Base-by-base conservation (phyloP, 768 basidiomycete genomes). In the Psilocybe cyanescens region DNA sequence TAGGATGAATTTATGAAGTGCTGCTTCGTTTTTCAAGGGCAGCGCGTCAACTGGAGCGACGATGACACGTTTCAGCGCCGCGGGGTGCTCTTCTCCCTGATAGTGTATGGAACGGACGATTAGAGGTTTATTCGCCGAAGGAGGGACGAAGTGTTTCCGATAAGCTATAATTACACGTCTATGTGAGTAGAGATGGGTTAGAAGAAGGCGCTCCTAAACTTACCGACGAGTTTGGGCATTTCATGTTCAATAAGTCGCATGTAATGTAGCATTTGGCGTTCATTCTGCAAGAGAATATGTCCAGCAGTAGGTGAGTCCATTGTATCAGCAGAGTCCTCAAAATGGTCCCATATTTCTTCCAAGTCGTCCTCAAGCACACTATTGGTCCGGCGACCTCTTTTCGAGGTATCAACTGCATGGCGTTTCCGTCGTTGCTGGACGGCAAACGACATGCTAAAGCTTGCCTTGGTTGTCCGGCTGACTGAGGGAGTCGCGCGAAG, bases 241-340 rank as follows among this genome's bases (percentile, higher is more conserved):
- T 97, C 94, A 65, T 91, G 87, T 72, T 95, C 94, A 60, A 96
- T 92, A 63, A 95, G 81, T 55, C 94, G 84, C 71, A 96, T 77
- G 71, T 94, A 92, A 66, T 92, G 83, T 46, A 95, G 75, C 48
- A 85, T 78, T 70, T 91, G 82, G 33, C 93, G 83, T 65, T 95
- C 87, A 69, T 92, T 85, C 59, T 86, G 83, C 52, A 95, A 74
- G 67, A 88, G 83, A 44, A 89, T 70, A 76, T 96, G 94, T 16
- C 88, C 92, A 24, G 80, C 78, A 29, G 87, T 80, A 12, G 90
- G 83, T 37, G 88, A 80, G 70, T 95, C 94, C 61, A 90, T 83
- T 24, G 82, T 73, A 44, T 81, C 78, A 50, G 76, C 74, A 47
- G 80, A 75, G 58, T 80, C 73, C 0, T 80, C 78, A 48, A 86